Percentiles rank a stretch among this genome's conserved stretches.
Conservation (phyloP, 768 basidiomycete species). For the Trametes villosa region DNA sequence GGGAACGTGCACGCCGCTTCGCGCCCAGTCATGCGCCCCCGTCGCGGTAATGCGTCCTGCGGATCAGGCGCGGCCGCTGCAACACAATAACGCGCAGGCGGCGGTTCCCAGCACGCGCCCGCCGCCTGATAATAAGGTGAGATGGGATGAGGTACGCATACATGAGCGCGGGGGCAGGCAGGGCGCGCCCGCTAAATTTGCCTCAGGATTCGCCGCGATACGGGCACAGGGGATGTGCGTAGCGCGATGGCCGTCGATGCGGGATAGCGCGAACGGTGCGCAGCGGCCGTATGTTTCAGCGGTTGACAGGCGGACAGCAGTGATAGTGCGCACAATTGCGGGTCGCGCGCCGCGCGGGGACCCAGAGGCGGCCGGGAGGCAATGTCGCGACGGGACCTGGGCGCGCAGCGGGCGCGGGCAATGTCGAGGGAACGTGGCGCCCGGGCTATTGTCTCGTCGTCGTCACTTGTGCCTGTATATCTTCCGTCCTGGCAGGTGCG, state of each 20-base stretch:
- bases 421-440: constrained; percentile 16
- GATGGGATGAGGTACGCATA: constrained; percentile 8
- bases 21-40: constrained; percentile 1
- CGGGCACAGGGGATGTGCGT: background rate
- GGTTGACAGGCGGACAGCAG: constrained; percentile 13
- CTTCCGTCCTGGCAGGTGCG: constrained; percentile 8
- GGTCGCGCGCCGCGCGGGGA: background rate
- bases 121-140: constrained; percentile 15
- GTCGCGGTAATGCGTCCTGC: background rate
- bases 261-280: background rate
- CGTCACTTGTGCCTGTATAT: constrained; percentile 15
- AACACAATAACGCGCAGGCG: constrained; percentile 14
- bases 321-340: constrained; percentile 1
- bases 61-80: constrained; percentile 9
- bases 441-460: constrained; percentile 16
- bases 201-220: background rate
- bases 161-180: background rate
- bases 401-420: constrained; percentile 9
- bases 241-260: background rate
- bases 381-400: constrained; percentile 14
- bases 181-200: background rate
- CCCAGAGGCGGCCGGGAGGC: constrained; percentile 4
- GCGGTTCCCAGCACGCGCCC: background rate
- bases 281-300: background rate
- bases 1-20: background rate